Evolutionary conservation across 345 rosid genomes (phyloP), one percentile per base, ranked within the genome.

Genomic region (Eucalyptus fibrosa): DNA sequence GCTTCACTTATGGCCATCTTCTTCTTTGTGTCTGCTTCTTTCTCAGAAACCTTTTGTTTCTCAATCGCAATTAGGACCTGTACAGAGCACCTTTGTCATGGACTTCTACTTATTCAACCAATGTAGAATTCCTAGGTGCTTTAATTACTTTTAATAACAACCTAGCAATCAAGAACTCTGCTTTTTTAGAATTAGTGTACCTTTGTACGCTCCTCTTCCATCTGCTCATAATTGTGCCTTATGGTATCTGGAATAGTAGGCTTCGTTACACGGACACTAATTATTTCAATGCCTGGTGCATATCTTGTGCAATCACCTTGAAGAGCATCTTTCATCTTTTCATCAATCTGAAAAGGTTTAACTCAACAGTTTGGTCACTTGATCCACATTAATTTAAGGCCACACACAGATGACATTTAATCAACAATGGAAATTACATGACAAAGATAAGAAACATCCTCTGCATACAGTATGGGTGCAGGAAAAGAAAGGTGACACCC

Each of bases 151-250:
- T 72, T 19, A 5, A 37, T 40, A 72, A 77, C 5, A 37, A 40
- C 28, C 42, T 19, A 37, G 83, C 83, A 77, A 37, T 86, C 65
- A 32, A 37, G 45, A 77, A n/a, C 37, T 77, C 28, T 11, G 81
- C 24, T 37, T 9, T 77, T 67, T 77, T 77, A 77, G 45, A 37
- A 37, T 81, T 80, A 87, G 15, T 59, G 83, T 92, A 97, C 98
- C 99, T 97, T 97, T 16, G 98, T 95, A 82, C 98, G 97, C 90
- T 97, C 98, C 89, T 95, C 98, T 93, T 97, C 99, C 99, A 97
- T 96, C 89, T 94, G 98, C 92, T 94, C 95, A 91, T 95, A 97
- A 92, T 96, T 96, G 42, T 95, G 92, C 91, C 94, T 95, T 30
- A 97, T 96, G 90, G 96, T 96, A 17, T 94, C 94, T 53, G 99